phyloP scores from a whole-genome alignment of 2,329 filamentous ascomycete species.

The Trichoderma afroharzianum region DNA sequence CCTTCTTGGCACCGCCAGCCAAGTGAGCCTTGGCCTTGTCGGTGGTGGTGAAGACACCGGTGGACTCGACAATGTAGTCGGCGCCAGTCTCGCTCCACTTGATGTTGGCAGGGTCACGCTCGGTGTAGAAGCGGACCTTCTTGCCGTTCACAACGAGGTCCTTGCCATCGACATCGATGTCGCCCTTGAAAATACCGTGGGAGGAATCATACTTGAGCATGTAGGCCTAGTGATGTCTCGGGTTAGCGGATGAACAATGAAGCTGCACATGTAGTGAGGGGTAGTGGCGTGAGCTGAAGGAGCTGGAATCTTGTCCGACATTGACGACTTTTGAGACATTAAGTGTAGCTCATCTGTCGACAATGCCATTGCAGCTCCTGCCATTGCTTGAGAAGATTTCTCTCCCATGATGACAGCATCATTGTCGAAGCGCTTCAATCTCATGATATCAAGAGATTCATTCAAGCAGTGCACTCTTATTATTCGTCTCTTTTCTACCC shows the following conservation, averaged over 20 bases:
- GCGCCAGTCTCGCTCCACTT: conserved; percentile 85
- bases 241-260: background rate
- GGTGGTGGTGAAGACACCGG: conserved; percentile 97
- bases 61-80: conserved; percentile 95
- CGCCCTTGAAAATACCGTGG: conserved; percentile 95
- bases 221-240: conserved; percentile 66
- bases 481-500: background rate
- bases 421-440: background rate
- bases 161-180: conserved; percentile 66
- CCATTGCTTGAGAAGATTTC: background rate
- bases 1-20: conserved; percentile 97
- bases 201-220: conserved; percentile 99
- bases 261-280: background rate
- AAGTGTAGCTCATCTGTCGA: background rate
- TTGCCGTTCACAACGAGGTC: conserved; percentile 90
- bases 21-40: conserved; percentile 94
- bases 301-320: background rate
- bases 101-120: conserved; percentile 86
- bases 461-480: background rate
- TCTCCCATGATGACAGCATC: background rate
- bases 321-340: background rate
- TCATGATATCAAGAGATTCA: background rate
- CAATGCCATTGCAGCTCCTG: background rate
- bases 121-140: conserved; percentile 89
- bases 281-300: background rate